These are phyloP conservation scores for Sugiyamaella chiloensis DNA, from an alignment of 805 yeast species.

Conservation along the genomic window DNA sequence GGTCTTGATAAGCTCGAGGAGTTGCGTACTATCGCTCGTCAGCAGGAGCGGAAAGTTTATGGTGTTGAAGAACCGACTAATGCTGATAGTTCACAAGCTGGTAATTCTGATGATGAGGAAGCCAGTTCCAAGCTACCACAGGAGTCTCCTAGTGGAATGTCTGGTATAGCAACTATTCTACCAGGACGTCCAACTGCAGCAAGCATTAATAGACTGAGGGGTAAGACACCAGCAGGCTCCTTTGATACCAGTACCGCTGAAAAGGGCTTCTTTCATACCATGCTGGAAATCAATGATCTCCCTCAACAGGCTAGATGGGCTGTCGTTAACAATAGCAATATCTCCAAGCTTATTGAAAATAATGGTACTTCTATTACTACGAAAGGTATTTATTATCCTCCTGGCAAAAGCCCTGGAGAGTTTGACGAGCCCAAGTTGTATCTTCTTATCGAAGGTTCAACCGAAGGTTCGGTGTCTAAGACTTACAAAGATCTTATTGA, in stretches of 20 bases:
- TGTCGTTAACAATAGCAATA: constrained; percentile 58
- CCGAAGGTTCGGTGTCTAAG: constrained; percentile 52
- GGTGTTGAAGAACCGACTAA: constrained; percentile 41
- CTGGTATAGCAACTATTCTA: background rate
- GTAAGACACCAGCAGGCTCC: background rate
- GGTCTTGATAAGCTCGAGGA: constrained; percentile 79
- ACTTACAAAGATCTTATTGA: constrained; percentile 59
- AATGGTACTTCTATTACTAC: constrained; percentile 76
- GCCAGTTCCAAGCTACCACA: constrained; percentile 36
- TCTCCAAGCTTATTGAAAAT: constrained; percentile 61
- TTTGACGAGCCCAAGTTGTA: constrained; percentile 72
- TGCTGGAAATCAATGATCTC: constrained; percentile 74
- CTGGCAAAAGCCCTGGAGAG: constrained; percentile 52
- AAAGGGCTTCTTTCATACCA: constrained; percentile 55
- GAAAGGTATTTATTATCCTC: constrained; percentile 73
- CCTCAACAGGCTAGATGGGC: constrained; percentile 49
- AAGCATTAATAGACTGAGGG: background rate
- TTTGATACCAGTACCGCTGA: constrained; percentile 37
- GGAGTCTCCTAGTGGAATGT: background rate
- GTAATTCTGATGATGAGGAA: constrained; percentile 29
- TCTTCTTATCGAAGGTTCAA: constrained; percentile 71
- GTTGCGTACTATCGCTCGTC: constrained; percentile 49
- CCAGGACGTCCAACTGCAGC: background rate
- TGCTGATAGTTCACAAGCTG: constrained; percentile 26
- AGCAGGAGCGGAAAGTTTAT: constrained; percentile 48